Evolutionary conservation across 306 rosid genomes (phyloP), one percentile per base, ranked within the genome.

Genomic region (Castanopsis chinensis): DNA sequence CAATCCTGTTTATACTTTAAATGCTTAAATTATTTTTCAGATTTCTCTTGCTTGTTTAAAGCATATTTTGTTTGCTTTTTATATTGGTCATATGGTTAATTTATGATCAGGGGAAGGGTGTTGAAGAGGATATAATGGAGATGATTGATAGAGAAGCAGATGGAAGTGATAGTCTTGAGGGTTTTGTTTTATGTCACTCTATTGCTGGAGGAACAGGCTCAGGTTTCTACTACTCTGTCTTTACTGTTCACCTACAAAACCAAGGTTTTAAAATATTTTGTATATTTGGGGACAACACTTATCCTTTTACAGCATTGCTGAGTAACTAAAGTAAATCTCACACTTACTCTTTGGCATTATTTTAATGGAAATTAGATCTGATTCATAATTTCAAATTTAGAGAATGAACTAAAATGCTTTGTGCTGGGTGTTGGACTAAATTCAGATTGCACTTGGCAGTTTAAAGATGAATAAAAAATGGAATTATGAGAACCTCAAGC

Each of bases 91-190:
- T 63, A 43, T 12, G 51, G 17, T 71, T 35, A 70, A 73, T 85
- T 75, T 84, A 33, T 84, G 75, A 54, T 77, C 91, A 94, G 99
- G 99, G 99, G 76, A 89, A 95, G 85, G 89, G 87, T 80, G 98
- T 92, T 72, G 99, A 95, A 88, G 99, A 95, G 89, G 98, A 92
- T 77, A 91, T 95, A 88, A 95, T 95, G 98, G 99, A 95, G 80
- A 95, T 95, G 99, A 95, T 95, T 80, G 99, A 95, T 73, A 89
- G 99, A 90, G 98, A 95, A 88, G 99, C 98, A 32, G 99, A 95
- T 90, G 99, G 99, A 30, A 92, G 99, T 89, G 99, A 95, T 77
- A 95, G 99, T 87, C 99, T 95, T 71, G 99, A 95, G 87, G 99
- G 99, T 78, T 95, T 95, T 87, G 99, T 95, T 84, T 88, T 95